Evolutionary conservation across 441 rosid genomes (phyloP).

Genomic region (Arabidopsis hybrid): DNA sequence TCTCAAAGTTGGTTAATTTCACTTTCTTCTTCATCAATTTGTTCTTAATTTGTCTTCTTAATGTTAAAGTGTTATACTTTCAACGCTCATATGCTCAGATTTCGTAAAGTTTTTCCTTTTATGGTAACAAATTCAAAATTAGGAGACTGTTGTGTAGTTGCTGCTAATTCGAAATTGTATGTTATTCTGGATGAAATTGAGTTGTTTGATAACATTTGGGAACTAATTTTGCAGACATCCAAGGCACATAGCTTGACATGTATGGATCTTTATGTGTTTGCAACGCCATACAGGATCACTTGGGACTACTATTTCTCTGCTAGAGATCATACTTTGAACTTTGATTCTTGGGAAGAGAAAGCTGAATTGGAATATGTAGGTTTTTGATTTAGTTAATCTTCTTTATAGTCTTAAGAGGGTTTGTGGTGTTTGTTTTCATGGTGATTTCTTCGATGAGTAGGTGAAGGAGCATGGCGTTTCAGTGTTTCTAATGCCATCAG

Average conservation of each 20-base stretch:
- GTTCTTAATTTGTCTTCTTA: neutral
- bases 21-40: neutral
- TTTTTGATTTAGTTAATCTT: neutral
- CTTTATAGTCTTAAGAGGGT: neutral
- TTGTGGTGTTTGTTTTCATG: constrained; percentile 6
- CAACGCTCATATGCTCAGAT: neutral
- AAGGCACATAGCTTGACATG: constrained; percentile 94
- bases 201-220: neutral
- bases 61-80: neutral
- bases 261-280: constrained; percentile 96
- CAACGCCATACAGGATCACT: constrained; percentile 91
- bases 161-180: neutral
- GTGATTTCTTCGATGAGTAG: constrained; percentile 47
- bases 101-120: neutral
- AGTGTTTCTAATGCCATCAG: constrained; percentile 93
- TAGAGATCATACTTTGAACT: constrained; percentile 74
- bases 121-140: neutral
- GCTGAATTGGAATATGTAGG: constrained; percentile 92
- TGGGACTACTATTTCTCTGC: constrained; percentile 97
- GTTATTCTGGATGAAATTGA: neutral
- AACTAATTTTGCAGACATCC: constrained; percentile 61
- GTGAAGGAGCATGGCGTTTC: constrained; percentile 91
- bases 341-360: constrained; percentile 88
- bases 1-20: constrained; percentile 59
- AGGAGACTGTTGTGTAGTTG: neutral